Percentiles rank a stretch among this genome's conserved stretches.
phyloP scores from a whole-genome alignment of 495 filamentous ascomycete genomes.

The Clohesyomyces aquaticus region DNA sequence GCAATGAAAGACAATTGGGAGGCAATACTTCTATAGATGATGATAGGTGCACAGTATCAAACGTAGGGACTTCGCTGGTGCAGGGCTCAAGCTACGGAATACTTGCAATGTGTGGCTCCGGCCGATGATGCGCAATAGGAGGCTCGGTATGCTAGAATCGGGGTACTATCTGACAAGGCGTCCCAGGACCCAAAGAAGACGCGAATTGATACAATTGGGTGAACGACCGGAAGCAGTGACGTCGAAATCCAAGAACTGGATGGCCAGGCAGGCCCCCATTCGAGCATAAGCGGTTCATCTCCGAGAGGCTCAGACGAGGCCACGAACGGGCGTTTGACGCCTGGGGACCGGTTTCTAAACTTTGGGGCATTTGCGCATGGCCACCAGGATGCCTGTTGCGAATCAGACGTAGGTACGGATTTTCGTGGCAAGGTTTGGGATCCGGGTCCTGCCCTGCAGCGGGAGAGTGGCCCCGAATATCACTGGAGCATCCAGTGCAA shows the following conservation, averaged over 20 bases:
- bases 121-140: neutral
- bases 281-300: constrained; percentile 33
- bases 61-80: constrained; percentile 9
- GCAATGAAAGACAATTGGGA: constrained; percentile 24
- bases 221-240: constrained; percentile 13
- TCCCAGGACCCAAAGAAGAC: neutral
- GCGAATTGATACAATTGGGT: neutral
- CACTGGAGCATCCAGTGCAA: neutral
- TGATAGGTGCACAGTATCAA: constrained; percentile 27
- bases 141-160: constrained; percentile 2
- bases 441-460: constrained; percentile 24
- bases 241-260: constrained; percentile 4
- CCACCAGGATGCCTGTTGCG: constrained; percentile 16
- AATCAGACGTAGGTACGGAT: constrained; percentile 29
- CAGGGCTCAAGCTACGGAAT: constrained; percentile 1
- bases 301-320: constrained; percentile 1
- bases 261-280: constrained; percentile 7
- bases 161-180: neutral
- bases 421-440: constrained; percentile 28
- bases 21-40: neutral
- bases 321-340: constrained; percentile 20
- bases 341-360: constrained; percentile 8
- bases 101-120: neutral
- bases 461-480: neutral
- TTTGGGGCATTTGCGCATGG: constrained; percentile 4